Evolutionary conservation across 2,329 filamentous ascomycete species (phyloP), one percentile per base, ranked within the genome.

Genomic region (Cercospora citrullina): DNA sequence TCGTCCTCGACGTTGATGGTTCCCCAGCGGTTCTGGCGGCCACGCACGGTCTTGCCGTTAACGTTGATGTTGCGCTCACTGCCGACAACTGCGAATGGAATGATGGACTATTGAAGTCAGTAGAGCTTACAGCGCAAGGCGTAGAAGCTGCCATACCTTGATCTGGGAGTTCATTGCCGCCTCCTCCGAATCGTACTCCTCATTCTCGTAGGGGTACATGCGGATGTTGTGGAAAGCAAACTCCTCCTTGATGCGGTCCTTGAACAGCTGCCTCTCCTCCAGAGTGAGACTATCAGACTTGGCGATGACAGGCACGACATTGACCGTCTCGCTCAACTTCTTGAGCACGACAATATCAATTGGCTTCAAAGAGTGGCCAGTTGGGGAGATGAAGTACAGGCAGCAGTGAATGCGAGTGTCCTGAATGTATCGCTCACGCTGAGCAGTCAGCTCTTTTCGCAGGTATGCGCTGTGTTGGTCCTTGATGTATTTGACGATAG

Each of bases 401-500:
- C 95, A 99, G 90, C 93, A 97, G 87, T 99, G 95, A 79, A 99
- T 97, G 79, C 95, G 92, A 74, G 95, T 99, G 83, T 99, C 95
- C 85, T 97, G 94, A 75, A 99, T 97, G 83, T 99, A 99, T 78
- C 95, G 91, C 84, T 99, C 95, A 84, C 95, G 92, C 87, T 99
- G 95, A 75, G 95, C 95, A 65, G 95, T 98, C 79, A 99, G 93
- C 84, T 99, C 95, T 88, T 99, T 99, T 83, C 95, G 92, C 76
- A 99, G 89, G 85, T 98, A 99, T 77, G 95, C 94, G 63, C 93
- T 97, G 87, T 99, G 95, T 86, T 99, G 95, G 84, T 99, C 95
- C 88, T 99, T 99, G 88, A 99, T 99, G 85, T 99, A 99, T 87
- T 99, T 99, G 87, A 99, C 94, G 81, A 99, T 99, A 72, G 95